Evolutionary conservation across 768 basidiomycete species (phyloP).

Genomic region (Trametes sanguinea): DNA sequence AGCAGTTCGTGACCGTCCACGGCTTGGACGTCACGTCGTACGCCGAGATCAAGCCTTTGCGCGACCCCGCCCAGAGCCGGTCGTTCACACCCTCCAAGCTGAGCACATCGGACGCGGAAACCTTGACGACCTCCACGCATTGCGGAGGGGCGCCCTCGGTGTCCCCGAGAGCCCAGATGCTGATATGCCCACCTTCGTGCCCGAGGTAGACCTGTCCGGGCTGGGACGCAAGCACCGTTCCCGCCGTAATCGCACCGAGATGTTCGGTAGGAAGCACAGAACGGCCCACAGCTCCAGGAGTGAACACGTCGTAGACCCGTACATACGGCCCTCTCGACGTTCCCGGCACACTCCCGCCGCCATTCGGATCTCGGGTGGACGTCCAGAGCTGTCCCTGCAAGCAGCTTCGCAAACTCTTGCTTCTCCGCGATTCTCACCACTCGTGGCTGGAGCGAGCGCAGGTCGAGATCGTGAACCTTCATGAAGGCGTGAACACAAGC

Average conservation of each 20-base stretch:
- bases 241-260: slow-evolving; percentile 82
- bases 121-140: slow-evolving; percentile 77
- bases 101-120: slow-evolving; percentile 79
- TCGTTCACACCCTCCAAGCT: slow-evolving; percentile 83
- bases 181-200: slow-evolving; percentile 89
- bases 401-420: slow-evolving; percentile 73
- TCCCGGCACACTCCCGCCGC: slow-evolving; percentile 37
- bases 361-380: slow-evolving; percentile 53
- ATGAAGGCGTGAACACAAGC: slow-evolving; percentile 63
- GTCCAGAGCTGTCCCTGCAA: slow-evolving; percentile 87
- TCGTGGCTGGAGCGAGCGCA: slow-evolving; percentile 53
- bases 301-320: slow-evolving; percentile 77
- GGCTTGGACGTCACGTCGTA: slow-evolving; percentile 76
- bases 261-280: slow-evolving; percentile 65
- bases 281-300: slow-evolving; percentile 54
- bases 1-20: slow-evolving; percentile 86
- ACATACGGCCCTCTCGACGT: slow-evolving; percentile 65
- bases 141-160: slow-evolving; percentile 56
- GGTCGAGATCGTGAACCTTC: slow-evolving; percentile 30
- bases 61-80: slow-evolving; percentile 82
- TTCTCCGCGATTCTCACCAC: slow-evolving; percentile 76
- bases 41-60: slow-evolving; percentile 79
- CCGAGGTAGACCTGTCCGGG: slow-evolving; percentile 76
- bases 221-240: slow-evolving; percentile 69
- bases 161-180: slow-evolving; percentile 66